Base-by-base conservation (phyloP, 2,329 filamentous ascomycete species). In the Fusarium albidum region DNA sequence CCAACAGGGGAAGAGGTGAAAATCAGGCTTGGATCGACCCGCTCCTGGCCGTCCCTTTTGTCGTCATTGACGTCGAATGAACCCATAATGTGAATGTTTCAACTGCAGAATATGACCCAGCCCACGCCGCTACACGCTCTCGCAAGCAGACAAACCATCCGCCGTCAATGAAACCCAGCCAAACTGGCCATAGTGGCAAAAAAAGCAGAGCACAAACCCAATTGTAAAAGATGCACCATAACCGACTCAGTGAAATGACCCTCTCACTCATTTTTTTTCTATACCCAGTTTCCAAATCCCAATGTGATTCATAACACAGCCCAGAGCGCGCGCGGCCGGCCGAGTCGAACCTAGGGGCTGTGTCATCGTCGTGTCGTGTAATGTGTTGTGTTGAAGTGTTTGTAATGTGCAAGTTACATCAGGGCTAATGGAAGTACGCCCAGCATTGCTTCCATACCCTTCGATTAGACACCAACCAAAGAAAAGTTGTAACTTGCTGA, bases 331-430 rank as follows among this genome's bases (percentile, higher is more conserved):
- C 47, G 49, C 51, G 59, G 61, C 63, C 63, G 34, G 63, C 63
- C 61, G 53, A 29, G 52, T 52, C 18, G 21, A 50, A 41, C 46
- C 33, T 39, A 4, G n/a, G 39, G 34, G 34, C 38, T 37, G n/a
- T 35, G 29, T 32, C 35, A 34, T 25, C 34, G 28, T 49, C 37
- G 48, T 51, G 18, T 35, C 49, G 32, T 44, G 50, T 45, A 40
- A 12, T 45, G 34, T 49, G 34, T 50, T 28, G 33, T 42, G 34
- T 50, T 28, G 33, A 38, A 7, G 17, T 18, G 33, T 32, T 48
- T 18, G 35, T 39, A 49, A 12, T 57, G 44, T 64, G 57, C 45
- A 49, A 64, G 50, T 51, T 51, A 61, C 45, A 60, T 48, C 37
- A 53, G 39, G 33, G 29, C 26, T 18, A n/a, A 39, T 32, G 38